phyloP scores from a whole-genome alignment of 306 rosid species.

The Vigna hirtella region DNA sequence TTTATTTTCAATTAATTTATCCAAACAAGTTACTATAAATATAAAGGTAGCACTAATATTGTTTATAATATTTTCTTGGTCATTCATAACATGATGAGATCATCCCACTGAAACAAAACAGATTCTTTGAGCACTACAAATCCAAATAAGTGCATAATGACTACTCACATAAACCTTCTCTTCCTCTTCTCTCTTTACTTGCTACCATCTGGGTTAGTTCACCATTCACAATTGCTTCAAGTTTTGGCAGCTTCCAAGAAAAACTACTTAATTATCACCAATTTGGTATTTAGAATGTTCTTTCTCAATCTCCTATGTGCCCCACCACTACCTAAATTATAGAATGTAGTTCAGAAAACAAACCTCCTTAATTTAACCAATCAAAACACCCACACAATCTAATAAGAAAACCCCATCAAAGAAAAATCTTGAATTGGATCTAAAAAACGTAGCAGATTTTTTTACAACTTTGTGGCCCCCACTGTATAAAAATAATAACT shows the following conservation, averaged over 20 bases:
- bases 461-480: slow-evolving; percentile 19
- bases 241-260: slow-evolving; percentile 29
- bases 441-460: neutral
- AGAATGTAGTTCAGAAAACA: neutral
- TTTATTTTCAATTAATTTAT: no score
- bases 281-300: slow-evolving; percentile 9
- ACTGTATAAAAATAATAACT: neutral
- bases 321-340: slow-evolving; percentile 33
- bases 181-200: neutral
- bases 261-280: slow-evolving; percentile 18
- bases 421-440: slow-evolving; percentile 31
- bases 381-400: slow-evolving; percentile 22
- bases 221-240: slow-evolving; percentile 9
- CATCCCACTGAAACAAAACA: neutral
- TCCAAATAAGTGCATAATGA: slow-evolving; percentile 34
- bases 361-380: neutral
- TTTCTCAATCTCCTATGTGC: slow-evolving; percentile 9
- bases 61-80: neutral
- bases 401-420: slow-evolving; percentile 20
- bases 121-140: neutral
- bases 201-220: neutral
- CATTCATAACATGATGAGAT: neutral
- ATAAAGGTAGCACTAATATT: neutral
- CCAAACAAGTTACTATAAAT: no score
- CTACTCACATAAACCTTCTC: neutral